Evolutionary conservation across 768 basidiomycete genomes (phyloP), one percentile per base, ranked within the genome.

Genomic region (Phanerochaete carnosa): DNA sequence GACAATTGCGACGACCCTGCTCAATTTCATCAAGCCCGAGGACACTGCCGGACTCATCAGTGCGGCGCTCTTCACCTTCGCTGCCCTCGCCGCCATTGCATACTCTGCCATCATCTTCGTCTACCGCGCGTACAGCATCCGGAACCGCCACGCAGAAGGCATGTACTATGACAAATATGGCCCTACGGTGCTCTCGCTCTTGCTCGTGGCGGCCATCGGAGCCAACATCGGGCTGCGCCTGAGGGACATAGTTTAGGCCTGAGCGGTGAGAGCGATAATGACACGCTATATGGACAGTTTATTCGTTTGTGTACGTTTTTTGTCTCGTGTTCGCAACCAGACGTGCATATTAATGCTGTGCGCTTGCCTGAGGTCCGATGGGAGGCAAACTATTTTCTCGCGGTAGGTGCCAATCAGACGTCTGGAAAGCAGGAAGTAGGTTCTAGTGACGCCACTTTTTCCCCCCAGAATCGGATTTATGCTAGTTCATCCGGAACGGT

Each of bases 81-180:
- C 89, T n/a, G 92, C 97, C 12, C 81, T 99, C 19, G 73, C 93
- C 49, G 84, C 95, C 7, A 93, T 98, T 65, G 85, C 88, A 25
- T 99, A 98, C 75, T 84, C 92, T 3, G 90, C 88, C 9, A 79
- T 81, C 55, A 87, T 94, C 56, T 97, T 94, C 70, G 80, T 90
- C 25, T 90, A 85, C 71, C 86, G 94, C 51, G 85, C 91, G 8
- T 70, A 82, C 46, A 82, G 81, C 57, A 79, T 96, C 66, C 81
- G 92, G 52, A 77, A 80, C 59, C 84, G 88, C 37, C 80, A 82
- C 30, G 92, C 93, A 0, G 86, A 89, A 58, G 90, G 92, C 25
- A 65, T 93, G 55, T 96, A 96, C 74, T 93, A 94, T 69, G 94
- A 96, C 76, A 89, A 87, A 74, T 93, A 88, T 64, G 92, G 94